Percentiles rank a stretch among this genome's conserved stretches.
Conservation (phyloP, 768 basidiomycete genomes). For the Leccinum arenicola region DNA sequence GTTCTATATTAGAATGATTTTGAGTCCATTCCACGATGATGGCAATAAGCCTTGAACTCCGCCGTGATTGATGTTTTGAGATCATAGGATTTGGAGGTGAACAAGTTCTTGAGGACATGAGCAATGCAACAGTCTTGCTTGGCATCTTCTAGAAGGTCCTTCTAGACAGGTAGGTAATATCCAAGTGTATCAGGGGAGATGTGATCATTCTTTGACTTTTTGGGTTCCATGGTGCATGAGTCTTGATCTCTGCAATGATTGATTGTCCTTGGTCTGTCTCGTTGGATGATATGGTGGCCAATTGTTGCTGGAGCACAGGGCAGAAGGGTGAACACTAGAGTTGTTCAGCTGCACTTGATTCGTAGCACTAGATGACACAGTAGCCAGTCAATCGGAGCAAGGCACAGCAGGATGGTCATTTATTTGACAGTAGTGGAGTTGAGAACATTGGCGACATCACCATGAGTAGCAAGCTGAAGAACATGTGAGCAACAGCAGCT, state of each 20-base stretch:
- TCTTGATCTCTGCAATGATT: background rate
- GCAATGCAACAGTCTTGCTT: too few relatives aligned
- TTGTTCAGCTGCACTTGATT: background rate
- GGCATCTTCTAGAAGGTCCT: too few relatives aligned
- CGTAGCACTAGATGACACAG: background rate
- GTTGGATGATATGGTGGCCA: too few relatives aligned
- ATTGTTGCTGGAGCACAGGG: too few relatives aligned
- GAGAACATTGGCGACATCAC: background rate
- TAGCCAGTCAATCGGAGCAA: background rate
- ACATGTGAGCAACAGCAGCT: too few relatives aligned
- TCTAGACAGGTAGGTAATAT: too few relatives aligned
- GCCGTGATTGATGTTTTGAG: background rate
- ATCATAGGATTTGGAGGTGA: background rate
- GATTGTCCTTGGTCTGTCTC: too few relatives aligned
- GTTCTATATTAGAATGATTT: background rate
- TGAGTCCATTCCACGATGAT: background rate
- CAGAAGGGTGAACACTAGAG: too few relatives aligned
- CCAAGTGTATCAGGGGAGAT: too few relatives aligned
- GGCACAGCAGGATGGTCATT: background rate
- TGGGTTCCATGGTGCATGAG: background rate
- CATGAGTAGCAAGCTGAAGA: background rate
- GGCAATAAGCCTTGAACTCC: background rate
- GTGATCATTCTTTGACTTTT: too few relatives aligned
- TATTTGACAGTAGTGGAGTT: background rate
- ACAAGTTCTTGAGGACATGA: too few relatives aligned